Evolutionary conservation across 108 stramenopile genomes (phyloP), one percentile per base, ranked within the genome.

Genomic region (Cafeteria roenbergensis): DNA sequence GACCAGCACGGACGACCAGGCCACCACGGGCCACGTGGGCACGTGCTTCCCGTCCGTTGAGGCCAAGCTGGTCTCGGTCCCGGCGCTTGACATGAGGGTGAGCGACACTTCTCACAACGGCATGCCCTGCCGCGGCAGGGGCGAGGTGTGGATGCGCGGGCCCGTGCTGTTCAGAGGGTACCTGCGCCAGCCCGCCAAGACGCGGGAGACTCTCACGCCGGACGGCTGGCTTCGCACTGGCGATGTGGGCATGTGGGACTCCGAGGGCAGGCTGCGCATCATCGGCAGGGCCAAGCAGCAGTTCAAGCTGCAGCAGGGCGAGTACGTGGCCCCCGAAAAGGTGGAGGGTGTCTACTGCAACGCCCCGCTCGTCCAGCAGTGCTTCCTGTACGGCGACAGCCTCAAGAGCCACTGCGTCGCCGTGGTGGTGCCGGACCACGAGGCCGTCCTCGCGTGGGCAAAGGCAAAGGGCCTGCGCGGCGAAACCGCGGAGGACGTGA

Each of bases 251-350:
- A 65, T 93, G 58, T 95, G 91, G 92, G 90, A 87, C 0, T 29
- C 69, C 8, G 79, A 93, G n/a, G 92, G 95, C 8, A 75, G 84
- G 52, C 79, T 97, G 48, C 58, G 21, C 12, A 94, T 97, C 60
- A 92, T 97, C 66, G 95, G 93, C 76, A 82, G 94, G 54, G 91
- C 90, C 78, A 95, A 95, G 80, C 92, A 95, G 72, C 87, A 93
- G 59, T 95, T 95, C 88, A 95, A 95, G 75, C 82, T 95, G 21
- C 70, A 89, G 4, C 92, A 93, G 78, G 94, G 92, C 62, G 69
- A 74, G 75, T 78, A 66, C 73, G 52, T 77, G 48, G 91, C 94
- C 25, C 87, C 93, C 8, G 95, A 97, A 73, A 94, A 94, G 84
- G 82, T 97, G 64, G 95, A 97, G 75, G 92, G 93, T 71, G 74